Evolutionary conservation across 2,329 filamentous ascomycete genomes (phyloP), one percentile per base, ranked within the genome.

Genomic region (Aspergillus piperis): DNA sequence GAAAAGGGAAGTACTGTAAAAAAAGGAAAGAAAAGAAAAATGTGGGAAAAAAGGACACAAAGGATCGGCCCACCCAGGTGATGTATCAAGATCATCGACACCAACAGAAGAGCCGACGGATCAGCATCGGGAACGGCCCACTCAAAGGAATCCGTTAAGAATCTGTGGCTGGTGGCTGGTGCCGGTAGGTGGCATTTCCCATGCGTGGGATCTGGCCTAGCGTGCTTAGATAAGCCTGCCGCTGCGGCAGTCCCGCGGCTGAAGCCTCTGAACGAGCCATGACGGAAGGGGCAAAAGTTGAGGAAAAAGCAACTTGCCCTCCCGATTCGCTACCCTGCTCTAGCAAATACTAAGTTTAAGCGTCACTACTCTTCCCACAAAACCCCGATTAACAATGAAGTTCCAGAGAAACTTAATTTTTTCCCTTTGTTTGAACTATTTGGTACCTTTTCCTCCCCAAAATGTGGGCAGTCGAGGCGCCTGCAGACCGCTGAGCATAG

Each of bases 31-130:
- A 42, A 27, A 58, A 30, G 44, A 53, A 62, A 62, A 52, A 27
- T 36, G 32, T 36, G 32, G 11, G 10, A 17, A 47, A 44, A 30
- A 32, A 50, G 23, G 51, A 54, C 56, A 59, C 56, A 59, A 63
- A 60, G 58, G 64, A 65, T 65, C 63, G 63, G 58, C 60, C 64
- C 63, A 65, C 64, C 51, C 55, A 64, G 56, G 59, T 64, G 66
- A 68, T 66, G 66, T 66, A 68, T 69, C 66, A 68, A 68, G 67
- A 69, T 69, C 64, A 65, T 62, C 63, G 54, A 63, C 61, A 62
- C 58, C 60, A 60, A 60, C 39, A 58, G 55, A 64, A 66, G 60
- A 68, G 59, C 63, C 64, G 64, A 66, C 60, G 63, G 67, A 66
- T 66, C 66, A 68, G 57, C 66, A 64, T 61, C 66, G 64, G 66